Evolutionary conservation across 2,329 filamentous ascomycete species (phyloP).

Genomic region (Neurospora crassa): DNA sequence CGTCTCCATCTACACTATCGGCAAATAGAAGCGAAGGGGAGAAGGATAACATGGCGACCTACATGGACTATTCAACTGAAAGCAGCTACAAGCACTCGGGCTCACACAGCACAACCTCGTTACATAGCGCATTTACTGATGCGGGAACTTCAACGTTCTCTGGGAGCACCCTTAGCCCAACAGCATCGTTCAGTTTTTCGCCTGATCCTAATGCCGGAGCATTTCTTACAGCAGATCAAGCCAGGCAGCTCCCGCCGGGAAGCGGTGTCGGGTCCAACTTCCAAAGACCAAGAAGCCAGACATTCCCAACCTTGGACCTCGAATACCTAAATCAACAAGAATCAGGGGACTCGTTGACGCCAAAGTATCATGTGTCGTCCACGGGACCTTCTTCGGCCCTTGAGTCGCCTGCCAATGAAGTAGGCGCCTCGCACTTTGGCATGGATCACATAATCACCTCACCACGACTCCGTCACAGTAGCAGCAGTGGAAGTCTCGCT

Average conservation of each 20-base stretch:
- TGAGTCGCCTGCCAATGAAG: constrained; percentile 41
- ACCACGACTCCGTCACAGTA: constrained; percentile 39
- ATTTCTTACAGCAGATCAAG: constrained; percentile 40
- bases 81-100: constrained; percentile 50
- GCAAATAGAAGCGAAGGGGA: constrained; percentile 62
- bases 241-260: constrained; percentile 23
- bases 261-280: constrained; percentile 38
- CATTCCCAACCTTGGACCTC: constrained; percentile 65
- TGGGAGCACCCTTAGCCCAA: constrained; percentile 61
- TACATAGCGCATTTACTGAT: constrained; percentile 59
- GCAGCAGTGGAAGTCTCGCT: constrained; percentile 39
- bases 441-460: constrained; percentile 35
- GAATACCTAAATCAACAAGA: constrained; percentile 42
- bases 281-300: constrained; percentile 76
- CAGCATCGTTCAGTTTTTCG: constrained; percentile 64
- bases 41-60: constrained; percentile 42
- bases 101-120: constrained; percentile 56
- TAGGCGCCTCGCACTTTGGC: constrained; percentile 30
- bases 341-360: constrained; percentile 35
- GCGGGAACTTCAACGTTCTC: constrained; percentile 58
- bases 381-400: constrained; percentile 42
- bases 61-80: constrained; percentile 49
- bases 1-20: constrained; percentile 62
- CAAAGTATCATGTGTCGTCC: constrained; percentile 37
- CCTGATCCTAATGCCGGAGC: constrained; percentile 61